Base-by-base conservation (phyloP, 2,329 filamentous ascomycete species). In the Ascochyta pisi region DNA sequence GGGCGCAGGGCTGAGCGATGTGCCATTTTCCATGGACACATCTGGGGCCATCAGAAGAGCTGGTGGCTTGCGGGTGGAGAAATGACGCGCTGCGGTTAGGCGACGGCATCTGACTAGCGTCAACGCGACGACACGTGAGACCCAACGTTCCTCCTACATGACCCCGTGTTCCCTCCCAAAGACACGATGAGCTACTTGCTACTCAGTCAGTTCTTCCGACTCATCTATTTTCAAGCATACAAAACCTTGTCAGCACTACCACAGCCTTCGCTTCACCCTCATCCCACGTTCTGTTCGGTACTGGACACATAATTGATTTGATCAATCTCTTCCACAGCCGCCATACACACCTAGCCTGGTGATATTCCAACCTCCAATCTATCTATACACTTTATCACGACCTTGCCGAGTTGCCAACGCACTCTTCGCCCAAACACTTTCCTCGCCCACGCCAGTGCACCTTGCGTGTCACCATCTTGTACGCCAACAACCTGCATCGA, bases 401-500 rank as follows among this genome's bases (percentile, higher is more conserved):
- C 54, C 40, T 55, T 64, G 10, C 63, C 65, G 3, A 67, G 45
- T 48, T 67, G 54, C 63, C 63, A 64, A 15, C 50, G 49, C 35
- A 49, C 27, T 19, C 63, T 50, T 16, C 65, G 49, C 27, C 50
- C 38, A 40, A 64, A 67, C 0, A 62, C 61, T 4, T 58, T 63
- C 26, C 50, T 55, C 22, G 65, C 65, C 65, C 63, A 67, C 2
- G 26, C 16, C 39, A 67, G 34, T 10, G 60, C 65, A 31, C 19
- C 57, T 26, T 59, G 53, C 10, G 43, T 41, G 43, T 64, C 57
- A 2, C 63, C 58, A 40, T 67, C 60, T 9, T 43, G 38, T 24
- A 67, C 55, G 1, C 58, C 58, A 46, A 66, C 53, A 23, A 55
- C 60, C 27, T 63, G 58, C 65, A 66, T 62, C 6, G 58, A 49